phyloP scores from a whole-genome alignment of 257 asterid species.

The Lavandula angustifolia region DNA sequence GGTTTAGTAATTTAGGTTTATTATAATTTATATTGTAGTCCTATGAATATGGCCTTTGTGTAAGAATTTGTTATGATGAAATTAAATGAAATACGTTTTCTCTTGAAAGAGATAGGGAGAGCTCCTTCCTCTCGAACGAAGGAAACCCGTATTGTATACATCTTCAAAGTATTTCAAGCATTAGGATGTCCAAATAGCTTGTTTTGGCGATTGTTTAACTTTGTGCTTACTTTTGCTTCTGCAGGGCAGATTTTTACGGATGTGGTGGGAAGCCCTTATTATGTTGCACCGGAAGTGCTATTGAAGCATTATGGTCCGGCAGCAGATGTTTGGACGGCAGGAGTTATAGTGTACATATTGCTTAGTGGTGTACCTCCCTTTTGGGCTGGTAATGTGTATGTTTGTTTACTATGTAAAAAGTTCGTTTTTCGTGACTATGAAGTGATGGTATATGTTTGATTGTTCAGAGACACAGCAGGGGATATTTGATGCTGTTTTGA shows the following conservation, averaged over 20 bases:
- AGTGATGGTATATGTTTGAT: slow-evolving; percentile 34
- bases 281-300: slow-evolving; percentile 96
- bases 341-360: slow-evolving; percentile 83
- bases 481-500: slow-evolving; percentile 45
- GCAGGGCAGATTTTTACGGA: slow-evolving; percentile 89
- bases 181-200: neutral
- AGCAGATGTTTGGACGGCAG: slow-evolving; percentile 98
- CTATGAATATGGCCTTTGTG: too few species aligned
- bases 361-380: slow-evolving; percentile 95
- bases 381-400: slow-evolving; percentile 84
- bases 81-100: too few species aligned
- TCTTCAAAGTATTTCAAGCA: neutral
- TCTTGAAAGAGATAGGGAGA: too few species aligned
- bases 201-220: slow-evolving; percentile 26
- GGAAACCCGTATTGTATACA: too few species aligned
- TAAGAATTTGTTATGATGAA: too few species aligned
- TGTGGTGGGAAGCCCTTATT: slow-evolving; percentile 97
- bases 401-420: neutral
- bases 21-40: too few species aligned
- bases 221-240: slow-evolving; percentile 26
- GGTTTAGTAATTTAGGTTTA: too few species aligned
- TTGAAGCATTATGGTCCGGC: slow-evolving; percentile 87
- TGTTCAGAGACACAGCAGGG: slow-evolving; percentile 50
- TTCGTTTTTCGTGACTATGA: slow-evolving; percentile 13
- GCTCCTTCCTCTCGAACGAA: too few species aligned